Conservation (phyloP, 305 asterid genomes). For the Solanum hybrid region DNA sequence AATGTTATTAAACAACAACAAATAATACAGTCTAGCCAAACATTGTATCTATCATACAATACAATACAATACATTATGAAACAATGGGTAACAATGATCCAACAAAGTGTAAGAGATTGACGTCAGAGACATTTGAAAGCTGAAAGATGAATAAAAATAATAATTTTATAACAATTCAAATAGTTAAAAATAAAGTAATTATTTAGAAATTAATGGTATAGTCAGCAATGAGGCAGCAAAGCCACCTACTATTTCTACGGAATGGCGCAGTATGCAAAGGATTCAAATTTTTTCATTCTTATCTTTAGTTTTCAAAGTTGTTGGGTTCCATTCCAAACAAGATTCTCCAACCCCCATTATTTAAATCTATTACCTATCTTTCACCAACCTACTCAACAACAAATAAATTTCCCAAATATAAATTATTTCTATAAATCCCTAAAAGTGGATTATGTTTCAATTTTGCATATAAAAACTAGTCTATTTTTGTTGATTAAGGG, state of each 20-base stretch:
- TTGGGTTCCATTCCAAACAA: not conserved
- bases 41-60: no score
- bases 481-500: not conserved
- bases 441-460: not conserved
- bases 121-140: no score
- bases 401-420: not conserved
- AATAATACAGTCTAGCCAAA: no score
- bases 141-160: no score
- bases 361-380: not conserved
- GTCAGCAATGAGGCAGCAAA: not conserved
- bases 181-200: no score
- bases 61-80: no score
- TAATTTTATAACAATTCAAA: no score
- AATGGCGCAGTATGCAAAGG: not conserved
- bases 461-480: not conserved
- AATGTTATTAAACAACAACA: no score
- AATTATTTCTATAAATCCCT: not conserved
- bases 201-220: not conserved
- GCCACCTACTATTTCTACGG: not conserved
- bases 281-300: not conserved
- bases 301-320: not conserved
- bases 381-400: constrained; percentile 4
- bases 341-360: not conserved
- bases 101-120: no score
- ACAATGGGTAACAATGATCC: no score